A percentile compares a stretch with the other conserved stretches of the same genome.
Evolutionary conservation across 345 rosid species (phyloP).

Genomic region (Sisymbrium altissimum): DNA sequence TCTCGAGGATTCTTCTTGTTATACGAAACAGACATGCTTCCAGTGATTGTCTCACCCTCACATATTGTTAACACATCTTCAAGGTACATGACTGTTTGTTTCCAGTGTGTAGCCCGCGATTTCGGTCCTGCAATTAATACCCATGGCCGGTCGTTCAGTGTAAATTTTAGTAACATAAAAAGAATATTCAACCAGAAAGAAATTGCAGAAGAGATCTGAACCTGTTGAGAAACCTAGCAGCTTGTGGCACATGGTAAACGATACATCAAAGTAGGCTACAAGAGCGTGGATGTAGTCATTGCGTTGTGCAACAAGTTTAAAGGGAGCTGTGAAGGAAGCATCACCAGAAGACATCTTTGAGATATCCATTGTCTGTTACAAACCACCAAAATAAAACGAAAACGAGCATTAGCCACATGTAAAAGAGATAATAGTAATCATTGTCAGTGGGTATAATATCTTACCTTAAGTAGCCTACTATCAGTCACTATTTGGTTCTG

Average conservation of each 20-base stretch:
- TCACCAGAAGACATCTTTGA: slow-evolving; percentile 94
- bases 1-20: slow-evolving; percentile 95
- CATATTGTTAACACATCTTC: slow-evolving; percentile 94
- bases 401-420: slow-evolving; percentile 10
- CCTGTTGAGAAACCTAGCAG: slow-evolving; percentile 97
- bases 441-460: neutral
- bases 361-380: slow-evolving; percentile 91
- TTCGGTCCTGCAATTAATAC: slow-evolving; percentile 50
- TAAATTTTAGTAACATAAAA: neutral
- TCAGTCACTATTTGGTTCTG: slow-evolving; percentile 90
- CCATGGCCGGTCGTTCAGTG: neutral
- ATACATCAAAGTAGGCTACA: slow-evolving; percentile 98
- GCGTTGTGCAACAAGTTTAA: slow-evolving; percentile 93
- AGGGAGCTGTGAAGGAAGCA: slow-evolving; percentile 91
- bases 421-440: slow-evolving; percentile 1
- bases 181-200: neutral
- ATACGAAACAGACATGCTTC: slow-evolving; percentile 85
- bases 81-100: slow-evolving; percentile 87
- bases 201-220: slow-evolving; percentile 25
- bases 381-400: neutral
- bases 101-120: slow-evolving; percentile 91
- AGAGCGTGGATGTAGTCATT: slow-evolving; percentile 97
- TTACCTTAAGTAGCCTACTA: slow-evolving; percentile 78
- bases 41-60: slow-evolving; percentile 77
- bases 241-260: slow-evolving; percentile 93